Evolutionary conservation across 108 stramenopile genomes (phyloP).

Genomic region (Cyclotella distinguenda): DNA sequence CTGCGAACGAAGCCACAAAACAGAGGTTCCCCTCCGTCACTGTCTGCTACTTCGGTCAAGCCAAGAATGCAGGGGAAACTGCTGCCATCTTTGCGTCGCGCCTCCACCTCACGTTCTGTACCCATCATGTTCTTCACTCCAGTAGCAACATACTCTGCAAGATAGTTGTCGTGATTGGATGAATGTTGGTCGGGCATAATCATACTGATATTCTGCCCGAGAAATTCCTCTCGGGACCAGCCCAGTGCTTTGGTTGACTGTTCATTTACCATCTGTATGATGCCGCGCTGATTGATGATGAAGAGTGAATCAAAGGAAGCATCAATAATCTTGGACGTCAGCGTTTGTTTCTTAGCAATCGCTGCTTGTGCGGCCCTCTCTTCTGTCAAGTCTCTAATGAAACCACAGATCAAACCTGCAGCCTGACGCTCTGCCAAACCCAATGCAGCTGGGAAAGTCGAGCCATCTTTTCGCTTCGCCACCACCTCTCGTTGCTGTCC

Average conservation of each 20-base stretch:
- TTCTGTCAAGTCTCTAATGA: slow-evolving; percentile 9
- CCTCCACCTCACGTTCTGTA: slow-evolving; percentile 12
- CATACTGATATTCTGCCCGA: slow-evolving; percentile 3
- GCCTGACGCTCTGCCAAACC: not conserved
- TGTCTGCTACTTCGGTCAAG: not conserved
- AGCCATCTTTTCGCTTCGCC: slow-evolving; percentile 14
- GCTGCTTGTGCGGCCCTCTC: slow-evolving; percentile 6
- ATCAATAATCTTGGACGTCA: slow-evolving; percentile 3
- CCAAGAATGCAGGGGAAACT: slow-evolving; percentile 17
- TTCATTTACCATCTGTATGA: slow-evolving; percentile 27
- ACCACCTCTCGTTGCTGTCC: slow-evolving; percentile 13
- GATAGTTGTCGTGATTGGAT: slow-evolving; percentile 1
- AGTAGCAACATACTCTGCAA: not conserved
- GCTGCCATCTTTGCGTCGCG: slow-evolving; percentile 16
- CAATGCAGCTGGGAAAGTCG: no score
- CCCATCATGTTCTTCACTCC: slow-evolving; percentile 22
- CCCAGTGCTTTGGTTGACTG: slow-evolving; percentile 28
- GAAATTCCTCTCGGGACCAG: slow-evolving; percentile 20
- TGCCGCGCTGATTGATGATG: slow-evolving; percentile 27
- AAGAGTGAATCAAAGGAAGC: slow-evolving; percentile 44
- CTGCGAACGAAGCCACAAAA: slow-evolving; percentile 19
- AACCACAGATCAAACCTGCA: slow-evolving; percentile 12
- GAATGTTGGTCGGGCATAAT: slow-evolving; percentile 10
- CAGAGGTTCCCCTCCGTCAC: not conserved
- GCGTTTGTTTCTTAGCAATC: not conserved